phyloP scores from a whole-genome alignment of 2,329 filamentous ascomycete species.

The Trichoderma endophyticum region DNA sequence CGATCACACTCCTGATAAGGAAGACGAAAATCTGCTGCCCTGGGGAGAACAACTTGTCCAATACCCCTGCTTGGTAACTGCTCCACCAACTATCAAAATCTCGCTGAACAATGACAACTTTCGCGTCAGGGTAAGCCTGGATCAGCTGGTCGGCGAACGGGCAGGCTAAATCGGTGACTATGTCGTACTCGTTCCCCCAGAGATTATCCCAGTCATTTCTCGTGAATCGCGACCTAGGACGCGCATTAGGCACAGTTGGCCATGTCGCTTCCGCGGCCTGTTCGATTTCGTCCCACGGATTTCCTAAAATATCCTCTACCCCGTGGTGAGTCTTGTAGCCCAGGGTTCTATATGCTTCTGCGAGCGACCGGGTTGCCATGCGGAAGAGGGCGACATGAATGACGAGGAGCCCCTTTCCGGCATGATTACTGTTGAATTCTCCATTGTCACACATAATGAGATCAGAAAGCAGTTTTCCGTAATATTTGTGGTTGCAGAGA shows the following conservation, averaged over 20 bases:
- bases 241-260: not conserved
- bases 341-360: not conserved
- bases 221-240: not conserved
- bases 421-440: not conserved
- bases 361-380: not conserved
- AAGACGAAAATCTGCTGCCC: not conserved
- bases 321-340: not conserved
- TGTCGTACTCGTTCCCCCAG: not conserved
- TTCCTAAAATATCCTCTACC: not conserved
- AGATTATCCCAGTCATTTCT: not conserved
- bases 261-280: not conserved
- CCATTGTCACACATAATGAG: not conserved
- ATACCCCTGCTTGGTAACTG: not conserved
- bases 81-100: not conserved
- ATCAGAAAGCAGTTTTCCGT: not conserved
- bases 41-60: not conserved
- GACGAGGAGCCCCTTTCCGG: not conserved
- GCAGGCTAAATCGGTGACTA: not conserved
- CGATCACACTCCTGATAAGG: not conserved
- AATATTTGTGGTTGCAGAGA: not conserved
- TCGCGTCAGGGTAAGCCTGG: not conserved
- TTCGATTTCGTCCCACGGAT: not conserved
- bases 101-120: not conserved
- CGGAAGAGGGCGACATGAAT: not conserved
- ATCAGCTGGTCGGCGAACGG: not conserved